Percentiles rank a stretch among this genome's conserved stretches.
Conservation (phyloP, 208 protist species). For the Acanthamoeba sp. region DNA sequence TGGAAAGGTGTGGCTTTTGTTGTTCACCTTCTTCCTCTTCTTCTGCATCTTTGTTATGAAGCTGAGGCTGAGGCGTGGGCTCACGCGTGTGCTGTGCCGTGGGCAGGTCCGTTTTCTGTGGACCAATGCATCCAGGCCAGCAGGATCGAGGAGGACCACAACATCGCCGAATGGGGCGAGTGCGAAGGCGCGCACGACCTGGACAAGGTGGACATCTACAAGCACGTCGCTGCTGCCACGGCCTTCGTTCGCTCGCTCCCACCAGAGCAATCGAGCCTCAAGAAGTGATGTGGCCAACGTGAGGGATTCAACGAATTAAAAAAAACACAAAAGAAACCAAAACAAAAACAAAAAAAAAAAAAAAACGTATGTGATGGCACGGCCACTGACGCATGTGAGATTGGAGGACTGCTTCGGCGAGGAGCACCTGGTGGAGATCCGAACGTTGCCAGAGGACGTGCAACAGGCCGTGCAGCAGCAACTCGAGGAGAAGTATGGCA, state of each 20-base stretch:
- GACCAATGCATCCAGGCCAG: constrained; percentile 46
- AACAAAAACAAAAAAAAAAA: background rate
- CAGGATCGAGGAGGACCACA: constrained; percentile 72
- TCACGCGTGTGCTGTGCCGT: background rate
- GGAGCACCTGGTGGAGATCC: constrained; percentile 44
- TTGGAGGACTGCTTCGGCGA: constrained; percentile 53
- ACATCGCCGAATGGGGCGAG: constrained; percentile 70
- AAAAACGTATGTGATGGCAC: background rate
- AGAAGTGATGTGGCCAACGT: background rate
- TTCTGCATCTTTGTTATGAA: background rate
- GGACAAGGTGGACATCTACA: constrained; percentile 67
- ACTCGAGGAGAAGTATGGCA: background rate
- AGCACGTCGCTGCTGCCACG: constrained; percentile 62
- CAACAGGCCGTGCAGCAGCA: constrained; percentile 32
- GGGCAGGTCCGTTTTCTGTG: constrained; percentile 18
- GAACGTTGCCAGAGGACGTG: constrained; percentile 11
- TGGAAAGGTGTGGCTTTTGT: too few relatives aligned
- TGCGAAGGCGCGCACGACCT: constrained; percentile 70
- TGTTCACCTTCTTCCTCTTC: too few relatives aligned
- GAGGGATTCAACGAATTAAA: too few relatives aligned
- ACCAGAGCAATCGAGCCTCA: constrained; percentile 30
- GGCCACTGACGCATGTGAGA: constrained; percentile 21
- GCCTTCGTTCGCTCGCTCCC: constrained; percentile 45
- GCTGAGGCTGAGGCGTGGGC: background rate
- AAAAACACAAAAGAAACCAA: too few relatives aligned